Base-by-base conservation (phyloP, 805 yeast species). In the Wickerhamomyces canadensis region DNA sequence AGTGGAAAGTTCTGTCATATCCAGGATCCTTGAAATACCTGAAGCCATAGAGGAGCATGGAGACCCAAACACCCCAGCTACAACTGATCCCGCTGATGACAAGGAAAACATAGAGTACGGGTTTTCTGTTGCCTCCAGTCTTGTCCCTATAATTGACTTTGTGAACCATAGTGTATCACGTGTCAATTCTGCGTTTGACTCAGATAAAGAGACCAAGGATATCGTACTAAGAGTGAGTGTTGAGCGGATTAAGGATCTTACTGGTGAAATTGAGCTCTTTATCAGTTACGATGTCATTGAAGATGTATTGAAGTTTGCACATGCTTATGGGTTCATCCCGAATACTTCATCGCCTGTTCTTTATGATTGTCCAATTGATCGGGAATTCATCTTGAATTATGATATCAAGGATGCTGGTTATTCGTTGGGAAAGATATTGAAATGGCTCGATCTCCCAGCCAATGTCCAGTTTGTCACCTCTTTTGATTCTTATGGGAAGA, bases 111-210 rank as follows among this genome's bases (percentile, higher is more conserved):
- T 19, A 14, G 27, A 37, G 11, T 70, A 64, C 11, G 74, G 68
- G 31, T 78, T 63, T 43, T 48, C 55, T 5, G 72, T 72, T 5
- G 70, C 73, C 34, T 66, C 78, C 0, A 71, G 84, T 0, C 53
- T 82, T 37, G 84, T 81, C 1, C 88, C 91, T 1, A 42, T 78
- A 1, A 48, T 82, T 22, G 91, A 82, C 55, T 82, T 74, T 64
- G 83, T 72, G 6, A 82, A 82, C 52, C 91, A 82, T 52, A 58
- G 62, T 30, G 64, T 62, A 39, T 56, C 53, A 16, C 27, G 47
- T 19, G 60, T 62, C 32, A 79, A 78, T 54, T 74, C 83, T 0
- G 68, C 62, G 45, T 82, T 80, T 57, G 91, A 78, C 49, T 63
- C 75, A n/a, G 82, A 76, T 53, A 56, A 66, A 7, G 23, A 33